phyloP scores from a whole-genome alignment of 208 protist genomes.

The Tritrichomonas foetus region DNA sequence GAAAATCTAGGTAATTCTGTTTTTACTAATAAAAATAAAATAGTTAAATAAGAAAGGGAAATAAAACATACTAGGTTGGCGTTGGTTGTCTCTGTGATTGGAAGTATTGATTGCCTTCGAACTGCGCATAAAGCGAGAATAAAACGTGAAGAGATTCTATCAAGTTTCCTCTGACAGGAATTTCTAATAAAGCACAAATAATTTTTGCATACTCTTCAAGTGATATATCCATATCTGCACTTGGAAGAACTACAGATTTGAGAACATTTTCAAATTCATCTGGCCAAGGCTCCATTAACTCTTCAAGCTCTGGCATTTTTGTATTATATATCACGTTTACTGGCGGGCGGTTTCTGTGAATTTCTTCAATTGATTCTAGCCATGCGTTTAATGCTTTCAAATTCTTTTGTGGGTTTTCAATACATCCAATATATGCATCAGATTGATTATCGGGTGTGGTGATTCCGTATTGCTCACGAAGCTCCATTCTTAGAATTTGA shows the following conservation, averaged over 20 bases:
- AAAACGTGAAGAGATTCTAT: constrained; percentile 91
- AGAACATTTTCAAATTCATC: constrained; percentile 81
- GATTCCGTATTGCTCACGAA: neutral
- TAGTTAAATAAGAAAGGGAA: no score
- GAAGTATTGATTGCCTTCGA: constrained; percentile 59
- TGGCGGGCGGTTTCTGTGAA: neutral
- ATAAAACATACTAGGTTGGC: no score
- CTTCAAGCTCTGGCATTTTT: constrained; percentile 17
- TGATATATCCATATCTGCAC: constrained; percentile 76
- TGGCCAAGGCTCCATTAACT: constrained; percentile 69
- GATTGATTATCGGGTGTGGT: neutral
- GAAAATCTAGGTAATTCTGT: no score
- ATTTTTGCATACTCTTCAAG: constrained; percentile 79
- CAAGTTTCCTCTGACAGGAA: constrained; percentile 80
- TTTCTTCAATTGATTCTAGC: constrained; percentile 38
- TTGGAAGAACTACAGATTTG: constrained; percentile 71
- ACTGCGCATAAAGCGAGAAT: constrained; percentile 90
- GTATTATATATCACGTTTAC: neutral
- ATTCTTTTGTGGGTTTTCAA: neutral
- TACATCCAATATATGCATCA: constrained; percentile 9
- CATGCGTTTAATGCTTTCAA: neutral
- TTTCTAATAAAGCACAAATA: constrained; percentile 84
- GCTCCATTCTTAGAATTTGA: constrained; percentile 1
- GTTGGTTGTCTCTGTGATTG: neutral
- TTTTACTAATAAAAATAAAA: no score